Conservation (phyloP, 1,139 yeast species). For the Diutina siamensis region DNA sequence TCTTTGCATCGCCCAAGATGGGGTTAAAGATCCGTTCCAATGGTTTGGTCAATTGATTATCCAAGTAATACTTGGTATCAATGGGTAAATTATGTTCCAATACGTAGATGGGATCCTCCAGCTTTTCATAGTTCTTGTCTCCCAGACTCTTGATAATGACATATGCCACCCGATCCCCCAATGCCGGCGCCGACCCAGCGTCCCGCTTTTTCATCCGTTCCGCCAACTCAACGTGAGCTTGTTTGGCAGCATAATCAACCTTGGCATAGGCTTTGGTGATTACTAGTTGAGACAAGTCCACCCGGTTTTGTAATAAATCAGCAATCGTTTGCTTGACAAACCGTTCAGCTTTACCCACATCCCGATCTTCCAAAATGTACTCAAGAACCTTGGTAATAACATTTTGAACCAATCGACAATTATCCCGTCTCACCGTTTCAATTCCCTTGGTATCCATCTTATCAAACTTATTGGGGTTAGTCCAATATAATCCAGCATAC, state of each 20-base stretch:
- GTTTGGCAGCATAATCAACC: conserved; percentile 89
- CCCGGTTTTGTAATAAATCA: conserved; percentile 78
- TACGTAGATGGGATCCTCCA: conserved; percentile 93
- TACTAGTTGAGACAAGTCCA: conserved; percentile 87
- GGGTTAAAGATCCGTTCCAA: conserved; percentile 91
- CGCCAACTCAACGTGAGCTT: conserved; percentile 94
- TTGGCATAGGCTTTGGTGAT: conserved; percentile 87
- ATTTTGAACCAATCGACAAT: conserved; percentile 86
- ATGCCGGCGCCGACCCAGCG: conserved; percentile 91
- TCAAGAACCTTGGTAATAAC: conserved; percentile 89
- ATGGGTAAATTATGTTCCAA: conserved; percentile 87
- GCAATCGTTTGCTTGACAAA: conserved; percentile 85
- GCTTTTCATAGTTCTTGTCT: conserved; percentile 85
- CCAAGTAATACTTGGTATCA: conserved; percentile 89
- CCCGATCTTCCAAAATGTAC: conserved; percentile 74
- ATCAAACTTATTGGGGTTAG: conserved; percentile 77
- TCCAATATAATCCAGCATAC: conserved; percentile 97
- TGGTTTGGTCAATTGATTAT: conserved; percentile 88
- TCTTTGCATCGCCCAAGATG: conserved; percentile 75
- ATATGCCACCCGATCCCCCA: conserved; percentile 97
- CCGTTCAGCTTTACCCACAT: conserved; percentile 77
- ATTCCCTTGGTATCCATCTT: conserved; percentile 98
- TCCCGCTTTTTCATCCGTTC: conserved; percentile 95
- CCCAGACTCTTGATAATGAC: conserved; percentile 76
- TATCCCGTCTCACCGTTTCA: conserved; percentile 96